Evolutionary conservation across 176 grass and related monocot species (phyloP), one percentile per base, ranked within the genome.

Genomic region (Ensete glaucum): DNA sequence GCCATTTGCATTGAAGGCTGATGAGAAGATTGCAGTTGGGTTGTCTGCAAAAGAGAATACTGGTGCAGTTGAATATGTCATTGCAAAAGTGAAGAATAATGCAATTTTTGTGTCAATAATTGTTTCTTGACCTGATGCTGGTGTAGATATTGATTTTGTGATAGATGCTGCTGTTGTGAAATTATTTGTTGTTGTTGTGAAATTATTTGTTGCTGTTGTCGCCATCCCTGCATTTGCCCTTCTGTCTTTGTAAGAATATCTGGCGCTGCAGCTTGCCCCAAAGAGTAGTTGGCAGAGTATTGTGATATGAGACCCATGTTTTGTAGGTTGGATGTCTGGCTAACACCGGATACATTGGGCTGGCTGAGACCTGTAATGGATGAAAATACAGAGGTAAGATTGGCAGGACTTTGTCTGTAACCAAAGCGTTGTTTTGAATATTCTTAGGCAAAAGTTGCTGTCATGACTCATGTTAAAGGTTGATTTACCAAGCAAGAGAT

Each of bases 1-100:
- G 86, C 29, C 80, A 91, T 91, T 87, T 79, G 88, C 84, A 91
- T 83, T 82, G 87, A 78, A 65, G 86, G n/a, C 53, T 89, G 92
- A 72, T 96, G 88, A 65, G 85, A 84, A 77, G 86, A 87, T 64
- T 91, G 89, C 34, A 85, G 80, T 69, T 85, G 89, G 70, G 80
- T 79, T 85, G 86, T 54, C 74, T 96, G 92, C 89, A 92, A 82
- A 63, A 92, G 57, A 76, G 83, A 75, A 78, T 73, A 71, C 72
- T 76, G 83, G 16, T 91, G 92, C 54, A 90, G 89, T 77, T 91
- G 89, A 53, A 85, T 80, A 73, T 87, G 85, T n/a, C 82, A 63
- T 76, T 83, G 89, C 70, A 91, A 65, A 60, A 80, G 79, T 75
- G 84, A 62, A 77, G 73, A 85, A 69, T 89, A 78, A 73, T 81